Base-by-base conservation (phyloP, 257 asterid genomes). In the Echium plantagineum region DNA sequence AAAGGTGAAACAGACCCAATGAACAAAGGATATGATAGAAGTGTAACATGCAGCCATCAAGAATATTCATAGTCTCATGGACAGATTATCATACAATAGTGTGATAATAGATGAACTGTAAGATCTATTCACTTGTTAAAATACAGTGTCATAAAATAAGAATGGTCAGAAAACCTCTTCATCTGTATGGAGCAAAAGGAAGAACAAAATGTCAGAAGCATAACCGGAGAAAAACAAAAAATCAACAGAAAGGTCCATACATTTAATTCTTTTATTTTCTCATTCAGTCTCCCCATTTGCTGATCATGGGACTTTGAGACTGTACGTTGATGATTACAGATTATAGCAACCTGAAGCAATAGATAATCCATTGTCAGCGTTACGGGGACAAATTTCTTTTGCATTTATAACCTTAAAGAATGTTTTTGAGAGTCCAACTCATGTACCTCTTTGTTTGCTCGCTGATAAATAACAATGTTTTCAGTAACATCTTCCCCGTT, bases 291-390 rank as follows among this genome's bases (percentile, higher is more conserved):
- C 15, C 62, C 47, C 85, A 89, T 93, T 75, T 89, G 99, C 59
- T 89, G 78, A 56, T 80, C 72, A 74, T 93, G 99, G 63, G 94
- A 60, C 83, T 93, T 93, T 15, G 97, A 89, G 49, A 76, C 99
- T 17, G 86, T 70, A 59, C 97, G 94, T 66, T 93, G 97, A 74
- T 93, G 99, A 78, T 93, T 93, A 78, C 99, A 93, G 74, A 93
- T 86, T 66, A 89, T 83, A 62, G 99, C 99, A 77, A 93, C 99
- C 99, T 93, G 72, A 69, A 72, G 57, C 59, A 63, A 42, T 12
- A 59, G 61, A 77, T 52, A 64, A 49, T 49, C 57, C 51, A 21
- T 21, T 22, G 19, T 21, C 42, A 56, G 42, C 7, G 15, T 21
- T 21, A 56, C 16, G 12, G 49, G 17, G 16, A 42, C 49, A 42